These are phyloP conservation scores for Penicillium decumbens DNA, from an alignment of 2,329 filamentous ascomycete genomes.

Conservation along the genomic window DNA sequence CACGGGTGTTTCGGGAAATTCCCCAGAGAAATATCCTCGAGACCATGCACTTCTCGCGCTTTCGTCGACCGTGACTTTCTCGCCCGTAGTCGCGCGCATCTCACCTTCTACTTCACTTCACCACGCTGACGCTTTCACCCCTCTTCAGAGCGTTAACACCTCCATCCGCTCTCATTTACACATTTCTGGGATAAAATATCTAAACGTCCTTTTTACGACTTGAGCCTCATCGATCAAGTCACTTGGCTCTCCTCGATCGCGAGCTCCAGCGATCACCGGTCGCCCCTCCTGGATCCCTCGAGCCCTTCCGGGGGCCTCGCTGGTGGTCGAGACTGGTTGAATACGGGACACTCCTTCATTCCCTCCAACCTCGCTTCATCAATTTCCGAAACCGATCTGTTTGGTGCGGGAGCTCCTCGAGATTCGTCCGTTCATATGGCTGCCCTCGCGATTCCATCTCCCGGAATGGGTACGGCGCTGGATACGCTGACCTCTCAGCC, in stretches of 20 bases:
- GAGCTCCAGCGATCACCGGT: conserved; percentile 29
- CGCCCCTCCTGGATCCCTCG: conserved; percentile 50
- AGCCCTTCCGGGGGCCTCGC: conserved; percentile 44
- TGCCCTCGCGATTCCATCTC: conserved; percentile 56
- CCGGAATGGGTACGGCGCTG: conserved; percentile 59
- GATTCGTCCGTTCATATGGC: conserved; percentile 55
- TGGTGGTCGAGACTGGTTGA: conserved; percentile 47
- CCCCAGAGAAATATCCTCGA: conserved; percentile 1
- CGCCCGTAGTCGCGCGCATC: background rate
- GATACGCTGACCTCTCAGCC: conserved; percentile 60
- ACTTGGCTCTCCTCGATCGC: conserved; percentile 24
- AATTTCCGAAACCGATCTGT: conserved; percentile 40
- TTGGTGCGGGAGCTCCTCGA: conserved; percentile 36
- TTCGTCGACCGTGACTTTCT: conserved; percentile 18
- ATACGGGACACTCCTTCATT: conserved; percentile 30
- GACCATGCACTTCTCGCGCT: conserved; percentile 20
- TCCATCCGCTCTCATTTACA: background rate
- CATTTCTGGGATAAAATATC: background rate
- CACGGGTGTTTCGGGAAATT: background rate
- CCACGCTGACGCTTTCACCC: background rate
- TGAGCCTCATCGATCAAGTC: conserved; percentile 1
- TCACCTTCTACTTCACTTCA: background rate
- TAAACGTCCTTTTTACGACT: background rate
- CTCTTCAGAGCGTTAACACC: background rate
- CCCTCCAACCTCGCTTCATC: conserved; percentile 20